Conservation (phyloP, 148 eudicot species). For the Rhododendron ovatum region DNA sequence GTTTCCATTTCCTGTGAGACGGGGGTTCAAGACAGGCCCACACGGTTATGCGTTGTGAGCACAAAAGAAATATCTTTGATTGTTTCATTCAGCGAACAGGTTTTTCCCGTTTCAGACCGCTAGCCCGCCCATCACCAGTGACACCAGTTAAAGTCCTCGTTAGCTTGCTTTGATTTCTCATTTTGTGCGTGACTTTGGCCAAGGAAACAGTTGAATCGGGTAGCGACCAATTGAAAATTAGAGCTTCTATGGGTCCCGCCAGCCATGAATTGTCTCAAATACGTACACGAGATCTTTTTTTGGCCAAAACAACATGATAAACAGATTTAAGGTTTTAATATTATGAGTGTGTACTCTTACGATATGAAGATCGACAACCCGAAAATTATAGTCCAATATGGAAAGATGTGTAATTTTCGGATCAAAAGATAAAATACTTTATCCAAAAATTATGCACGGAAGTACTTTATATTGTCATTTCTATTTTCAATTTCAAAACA, state of each 20-base stretch:
- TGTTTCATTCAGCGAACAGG: not conserved
- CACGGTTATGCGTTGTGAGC: constrained; percentile 10
- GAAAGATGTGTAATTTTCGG: too few relatives aligned
- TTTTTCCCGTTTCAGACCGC: constrained; percentile 5
- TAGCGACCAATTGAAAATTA: not conserved
- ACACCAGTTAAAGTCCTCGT: not conserved
- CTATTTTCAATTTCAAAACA: not conserved
- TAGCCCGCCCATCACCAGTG: not conserved
- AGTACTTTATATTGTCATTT: not conserved
- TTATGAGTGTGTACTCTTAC: too few relatives aligned
- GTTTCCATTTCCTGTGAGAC: not conserved
- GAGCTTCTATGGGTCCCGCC: not conserved
- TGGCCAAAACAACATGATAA: too few relatives aligned
- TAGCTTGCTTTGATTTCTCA: not conserved
- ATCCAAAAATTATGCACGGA: not conserved
- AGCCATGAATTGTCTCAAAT: not conserved
- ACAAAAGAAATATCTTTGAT: not conserved
- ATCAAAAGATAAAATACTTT: too few relatives aligned
- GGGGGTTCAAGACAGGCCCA: constrained; percentile 4
- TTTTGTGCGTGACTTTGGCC: not conserved
- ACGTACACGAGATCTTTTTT: too few relatives aligned
- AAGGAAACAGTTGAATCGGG: not conserved
- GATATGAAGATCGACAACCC: too few relatives aligned
- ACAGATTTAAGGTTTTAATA: too few relatives aligned
- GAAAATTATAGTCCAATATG: too few relatives aligned